These are phyloP conservation scores for Martensiomyces pterosporus DNA, from an alignment of 192 early-diverging fungal species.

Conservation along the genomic window DNA sequence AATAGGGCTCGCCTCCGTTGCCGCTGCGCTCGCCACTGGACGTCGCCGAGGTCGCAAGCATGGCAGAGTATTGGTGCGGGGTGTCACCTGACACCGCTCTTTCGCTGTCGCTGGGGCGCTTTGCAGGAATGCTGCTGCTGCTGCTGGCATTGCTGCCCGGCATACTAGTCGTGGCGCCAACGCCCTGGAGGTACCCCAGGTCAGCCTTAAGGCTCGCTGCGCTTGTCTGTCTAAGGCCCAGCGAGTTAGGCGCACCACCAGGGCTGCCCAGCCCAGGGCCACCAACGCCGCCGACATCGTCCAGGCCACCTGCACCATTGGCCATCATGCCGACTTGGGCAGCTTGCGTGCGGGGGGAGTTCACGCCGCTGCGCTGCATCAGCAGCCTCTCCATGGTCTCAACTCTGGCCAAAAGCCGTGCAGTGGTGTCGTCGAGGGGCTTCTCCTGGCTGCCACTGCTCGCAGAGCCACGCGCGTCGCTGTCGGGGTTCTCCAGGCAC, in stretches of 20 bases:
- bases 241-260: too few relatives aligned
- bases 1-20: constrained; percentile 1
- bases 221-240: neutral
- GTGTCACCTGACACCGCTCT: too few relatives aligned
- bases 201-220: neutral
- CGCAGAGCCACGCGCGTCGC: neutral
- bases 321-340: constrained; percentile 1
- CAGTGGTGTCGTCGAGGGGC: constrained; percentile 22
- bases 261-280: too few relatives aligned
- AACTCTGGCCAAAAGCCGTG: constrained; percentile 41
- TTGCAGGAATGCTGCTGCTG: constrained; percentile 4
- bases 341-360: constrained; percentile 16
- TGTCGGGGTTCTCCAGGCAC: constrained; percentile 28
- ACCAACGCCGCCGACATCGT: too few relatives aligned
- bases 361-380: constrained; percentile 40
- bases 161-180: too few relatives aligned
- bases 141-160: neutral
- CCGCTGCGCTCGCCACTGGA: neutral
- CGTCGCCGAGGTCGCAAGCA: neutral
- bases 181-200: neutral
- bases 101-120: constrained; percentile 5
- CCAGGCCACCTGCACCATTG: neutral
- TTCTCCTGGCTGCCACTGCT: neutral
- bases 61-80: too few relatives aligned
- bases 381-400: constrained; percentile 50